These are phyloP conservation scores for Kandelia obovata DNA, from an alignment of 345 rosid species.

Conservation along the genomic window DNA sequence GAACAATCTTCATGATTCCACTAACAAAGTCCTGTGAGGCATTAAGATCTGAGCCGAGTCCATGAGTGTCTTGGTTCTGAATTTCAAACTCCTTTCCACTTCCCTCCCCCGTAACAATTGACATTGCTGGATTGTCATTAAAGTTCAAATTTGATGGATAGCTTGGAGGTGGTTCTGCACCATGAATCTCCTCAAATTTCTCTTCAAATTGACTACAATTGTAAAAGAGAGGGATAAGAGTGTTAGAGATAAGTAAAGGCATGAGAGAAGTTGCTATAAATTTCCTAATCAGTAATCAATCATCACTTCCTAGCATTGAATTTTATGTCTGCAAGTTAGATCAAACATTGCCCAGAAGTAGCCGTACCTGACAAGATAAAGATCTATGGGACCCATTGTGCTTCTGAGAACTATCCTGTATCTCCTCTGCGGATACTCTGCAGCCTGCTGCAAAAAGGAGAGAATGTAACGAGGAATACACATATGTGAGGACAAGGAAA, in stretches of 20 bases:
- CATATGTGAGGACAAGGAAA: not conserved
- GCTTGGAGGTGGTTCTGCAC: constrained; percentile 52
- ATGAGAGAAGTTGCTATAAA: constrained; percentile 5
- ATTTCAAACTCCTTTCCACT: constrained; percentile 52
- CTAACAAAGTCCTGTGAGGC: constrained; percentile 71
- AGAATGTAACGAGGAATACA: constrained; percentile 2
- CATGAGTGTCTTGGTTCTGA: constrained; percentile 46
- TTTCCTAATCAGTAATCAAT: not conserved
- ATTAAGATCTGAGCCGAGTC: constrained; percentile 50
- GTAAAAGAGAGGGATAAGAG: not conserved
- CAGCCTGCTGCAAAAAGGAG: constrained; percentile 55
- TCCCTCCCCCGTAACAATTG: constrained; percentile 38
- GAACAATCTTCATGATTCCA: constrained; percentile 93
- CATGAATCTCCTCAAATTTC: constrained; percentile 77
- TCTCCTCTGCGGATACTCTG: constrained; percentile 85
- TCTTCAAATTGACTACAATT: constrained; percentile 78
- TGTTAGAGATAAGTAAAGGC: not conserved
- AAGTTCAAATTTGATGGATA: constrained; percentile 50
- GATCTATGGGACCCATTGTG: constrained; percentile 98
- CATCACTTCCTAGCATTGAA: not conserved
- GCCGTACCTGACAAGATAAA: constrained; percentile 86
- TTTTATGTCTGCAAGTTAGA: not conserved
- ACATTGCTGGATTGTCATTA: constrained; percentile 41
- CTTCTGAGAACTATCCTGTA: constrained; percentile 92
- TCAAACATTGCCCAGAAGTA: constrained; percentile 16